Evolutionary conservation across 2,329 filamentous ascomycete species (phyloP), one percentile per base, ranked within the genome.

Genomic region (Nigrospora sphaerica): DNA sequence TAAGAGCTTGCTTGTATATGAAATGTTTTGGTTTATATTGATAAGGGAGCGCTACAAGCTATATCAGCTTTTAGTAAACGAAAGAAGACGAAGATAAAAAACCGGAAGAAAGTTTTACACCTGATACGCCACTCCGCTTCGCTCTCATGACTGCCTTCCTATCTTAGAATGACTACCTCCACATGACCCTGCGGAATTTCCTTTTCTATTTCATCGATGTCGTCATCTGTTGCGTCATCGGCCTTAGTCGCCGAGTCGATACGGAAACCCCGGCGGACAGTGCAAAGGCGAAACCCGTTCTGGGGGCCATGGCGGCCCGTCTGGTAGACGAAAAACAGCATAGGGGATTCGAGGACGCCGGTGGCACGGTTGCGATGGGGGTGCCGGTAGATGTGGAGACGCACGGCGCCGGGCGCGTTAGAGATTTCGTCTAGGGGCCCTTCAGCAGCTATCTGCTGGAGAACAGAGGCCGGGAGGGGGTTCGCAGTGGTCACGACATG

Each of bases 201-300:
- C n/a, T 19, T 34, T 34, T 42, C 40, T 10, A 42, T 17, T 19
- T n/a, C 23, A n/a, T 42, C 40, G 11, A 42, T 42, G 4, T 42
- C 32, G 13, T 42, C 40, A 12, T 42, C 40, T 2, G 40, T 13
- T 11, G 32, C 32, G 17, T 16, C 40, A 14, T 42, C 40, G 4
- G 32, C 23, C 40, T n/a, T 42, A 9, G 32, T 33, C 3, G 40
- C 32, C 4, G 40, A 42, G 12, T 32, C 40, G 4, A 42, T 34
- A 6, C 34, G 34, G 32, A 34, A 42, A 9, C 40, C 40, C 40
- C 23, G 17, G 16, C 34, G 40, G 12, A 42, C 32, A 4, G 34
- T 32, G n/a, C 40, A 42, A 12, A 42, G 40, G n/a, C 40, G 40
- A n/a, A 33, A 42, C 17, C 40, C 40, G 12, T 42, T 42, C 32